Base-by-base conservation (phyloP, 2,329 filamentous ascomycete species). In the Phaeophleospora eucalypticola region DNA sequence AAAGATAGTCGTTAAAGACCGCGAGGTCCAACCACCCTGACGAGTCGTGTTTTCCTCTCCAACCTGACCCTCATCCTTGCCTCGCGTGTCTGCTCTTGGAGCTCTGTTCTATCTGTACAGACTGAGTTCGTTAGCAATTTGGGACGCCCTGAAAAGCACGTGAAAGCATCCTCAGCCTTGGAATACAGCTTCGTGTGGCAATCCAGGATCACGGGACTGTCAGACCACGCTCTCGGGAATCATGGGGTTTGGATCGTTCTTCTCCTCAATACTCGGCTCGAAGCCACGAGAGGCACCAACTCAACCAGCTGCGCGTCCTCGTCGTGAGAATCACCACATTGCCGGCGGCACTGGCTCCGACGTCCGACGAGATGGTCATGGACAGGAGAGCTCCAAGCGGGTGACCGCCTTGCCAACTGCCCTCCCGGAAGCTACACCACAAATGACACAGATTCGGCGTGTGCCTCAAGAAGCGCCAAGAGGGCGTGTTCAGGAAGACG, bases 201-300 rank as follows among this genome's bases (percentile, higher is more conserved):
- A 29, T 7, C 24, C 24, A 29, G 24, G 24, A 6, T 29, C 24
- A 29, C 7, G 24, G 24, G 24, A 29, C 12, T 29, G 24, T 7
- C 24, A 29, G 7, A 12, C 12, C 24, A 12, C 7, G 7, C 7
- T 4, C 14, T 27, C 37, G 15, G 17, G 15, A 12, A 24, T 15
- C 1, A 46, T 46, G 43, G 43, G 43, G 17, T 36, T 46, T 14
- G 27, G 35, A n/a, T 46, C 43, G 20, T 46, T 46, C 36, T 46
- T 43, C 32, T 14, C 32, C 16, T 20, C 29, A 15, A 35, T 17
- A 14, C 41, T 29, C 2, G 41, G 29, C 19, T 3, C 29, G 4
- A 43, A 24, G 21, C 8, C 16, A 9, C 40, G 36, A 16, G 17
- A 17, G 19, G 33, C 12, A 9, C 18, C 41, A 35, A 4, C 12